Conservation (phyloP, 164 flowering plant genomes). For the Annona squamosa region DNA sequence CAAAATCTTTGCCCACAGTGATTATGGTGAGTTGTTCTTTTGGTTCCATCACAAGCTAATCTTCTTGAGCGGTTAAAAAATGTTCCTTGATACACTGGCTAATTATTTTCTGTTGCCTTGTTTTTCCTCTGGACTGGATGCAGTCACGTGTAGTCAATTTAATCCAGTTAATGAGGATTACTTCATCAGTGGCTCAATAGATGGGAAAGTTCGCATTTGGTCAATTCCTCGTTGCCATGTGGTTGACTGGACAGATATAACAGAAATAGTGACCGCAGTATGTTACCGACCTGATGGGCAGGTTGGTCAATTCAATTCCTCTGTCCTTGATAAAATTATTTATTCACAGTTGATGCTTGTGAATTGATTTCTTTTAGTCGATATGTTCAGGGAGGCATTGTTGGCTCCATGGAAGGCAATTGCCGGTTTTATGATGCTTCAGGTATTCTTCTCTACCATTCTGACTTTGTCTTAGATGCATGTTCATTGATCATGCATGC, state of each 20-base stretch:
- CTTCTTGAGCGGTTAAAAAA: not conserved
- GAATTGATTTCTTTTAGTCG: conserved; percentile 2
- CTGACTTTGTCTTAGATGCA: not conserved
- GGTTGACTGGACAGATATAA: conserved; percentile 73
- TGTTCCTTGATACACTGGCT: conserved; percentile 1
- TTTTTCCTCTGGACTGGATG: conserved; percentile 16
- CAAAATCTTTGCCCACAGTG: conserved; percentile 53
- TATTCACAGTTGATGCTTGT: not conserved
- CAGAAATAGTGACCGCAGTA: conserved; percentile 76
- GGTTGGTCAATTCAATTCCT: conserved; percentile 35
- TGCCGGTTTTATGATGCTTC: conserved; percentile 62
- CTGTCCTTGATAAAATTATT: not conserved
- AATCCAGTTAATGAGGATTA: conserved; percentile 76
- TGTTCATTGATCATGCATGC: not conserved
- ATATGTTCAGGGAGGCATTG: conserved; percentile 56
- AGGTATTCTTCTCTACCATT: conserved; percentile 29
- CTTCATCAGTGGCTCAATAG: conserved; percentile 93
- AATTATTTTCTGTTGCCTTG: conserved; percentile 1
- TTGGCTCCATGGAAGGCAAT: conserved; percentile 66
- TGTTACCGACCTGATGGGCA: conserved; percentile 80
- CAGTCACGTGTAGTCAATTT: conserved; percentile 87
- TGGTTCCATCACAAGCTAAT: not conserved
- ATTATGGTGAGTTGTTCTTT: conserved; percentile 49
- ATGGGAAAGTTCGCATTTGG: conserved; percentile 94
- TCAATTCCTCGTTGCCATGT: conserved; percentile 54